Evolutionary conservation across 1,284 basidiomycete species (phyloP).

Genomic region (Mycena citricolor): DNA sequence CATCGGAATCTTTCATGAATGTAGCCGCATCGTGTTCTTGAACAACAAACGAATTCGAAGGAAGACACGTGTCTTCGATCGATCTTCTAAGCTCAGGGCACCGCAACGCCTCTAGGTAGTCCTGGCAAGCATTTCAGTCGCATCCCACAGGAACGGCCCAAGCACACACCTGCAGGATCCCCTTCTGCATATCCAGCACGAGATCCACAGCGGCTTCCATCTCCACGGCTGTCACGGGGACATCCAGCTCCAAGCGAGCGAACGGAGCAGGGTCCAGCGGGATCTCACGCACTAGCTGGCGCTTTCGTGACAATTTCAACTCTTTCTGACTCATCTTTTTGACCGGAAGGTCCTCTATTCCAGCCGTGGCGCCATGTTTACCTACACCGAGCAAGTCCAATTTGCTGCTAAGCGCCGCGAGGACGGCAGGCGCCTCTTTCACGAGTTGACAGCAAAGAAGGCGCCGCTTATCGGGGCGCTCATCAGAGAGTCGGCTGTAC

Average conservation of each 20-base stretch:
- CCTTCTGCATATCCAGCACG: conserved; percentile 14
- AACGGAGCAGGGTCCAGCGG: conserved; percentile 8
- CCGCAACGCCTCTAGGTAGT: conserved; percentile 14
- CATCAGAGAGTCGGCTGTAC: conserved; percentile 9
- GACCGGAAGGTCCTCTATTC: not conserved
- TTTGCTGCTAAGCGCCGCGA: conserved; percentile 1
- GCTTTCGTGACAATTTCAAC: too few species aligned
- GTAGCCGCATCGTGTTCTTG: conserved; percentile 1
- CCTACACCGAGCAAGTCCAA: too few species aligned
- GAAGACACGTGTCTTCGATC: conserved; percentile 6
- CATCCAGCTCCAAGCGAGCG: conserved; percentile 2
- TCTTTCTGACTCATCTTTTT: conserved; percentile 9
- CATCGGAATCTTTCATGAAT: not conserved
- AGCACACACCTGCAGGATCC: conserved; percentile 10
- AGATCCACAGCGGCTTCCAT: conserved; percentile 4
- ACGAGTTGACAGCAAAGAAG: too few species aligned
- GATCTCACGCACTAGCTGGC: conserved; percentile 3
- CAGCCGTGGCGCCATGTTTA: not conserved
- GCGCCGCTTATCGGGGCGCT: conserved; percentile 13
- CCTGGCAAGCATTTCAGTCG: not conserved
- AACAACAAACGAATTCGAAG: not conserved
- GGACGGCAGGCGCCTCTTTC: conserved; percentile 13
- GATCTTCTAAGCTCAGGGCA: conserved; percentile 13
- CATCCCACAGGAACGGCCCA: not conserved
- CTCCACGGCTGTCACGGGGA: conserved; percentile 8